A percentile compares a stretch with the other conserved stretches of the same genome.
Evolutionary conservation across 192 early-diverging fungal species (phyloP).

Genomic region (Radiomyces spectabilis): DNA sequence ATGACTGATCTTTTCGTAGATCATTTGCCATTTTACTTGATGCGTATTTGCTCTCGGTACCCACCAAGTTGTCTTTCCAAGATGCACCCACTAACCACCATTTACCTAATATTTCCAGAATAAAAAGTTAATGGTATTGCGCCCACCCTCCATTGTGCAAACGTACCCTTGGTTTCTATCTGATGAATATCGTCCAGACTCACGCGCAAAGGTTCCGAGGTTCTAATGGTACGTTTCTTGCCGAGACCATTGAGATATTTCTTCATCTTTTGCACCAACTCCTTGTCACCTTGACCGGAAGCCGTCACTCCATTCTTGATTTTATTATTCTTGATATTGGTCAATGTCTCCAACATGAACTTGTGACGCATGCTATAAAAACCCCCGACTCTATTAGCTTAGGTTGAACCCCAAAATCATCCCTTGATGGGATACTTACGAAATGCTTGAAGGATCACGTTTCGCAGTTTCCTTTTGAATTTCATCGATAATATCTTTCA

Average conservation of each 20-base stretch:
- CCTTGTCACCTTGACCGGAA: conserved; percentile 44
- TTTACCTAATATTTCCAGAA: conserved; percentile 42
- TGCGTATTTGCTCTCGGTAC: conserved; percentile 33
- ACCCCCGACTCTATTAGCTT: conserved; percentile 27
- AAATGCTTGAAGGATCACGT: conserved; percentile 26
- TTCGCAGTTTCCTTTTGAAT: conserved; percentile 50
- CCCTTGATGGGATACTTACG: conserved; percentile 20
- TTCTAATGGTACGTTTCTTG: conserved; percentile 43
- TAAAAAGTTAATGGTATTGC: not conserved
- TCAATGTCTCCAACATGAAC: conserved; percentile 95
- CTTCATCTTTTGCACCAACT: conserved; percentile 66
- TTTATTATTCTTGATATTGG: conserved; percentile 89
- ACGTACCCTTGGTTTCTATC: conserved; percentile 66
- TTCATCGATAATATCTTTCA: conserved; percentile 85
- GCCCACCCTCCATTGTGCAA: not conserved
- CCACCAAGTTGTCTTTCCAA: conserved; percentile 74
- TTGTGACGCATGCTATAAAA: conserved; percentile 55
- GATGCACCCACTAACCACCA: conserved; percentile 98
- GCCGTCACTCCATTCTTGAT: conserved; percentile 48
- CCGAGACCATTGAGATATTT: conserved; percentile 66
- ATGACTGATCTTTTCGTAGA: conserved; percentile 29
- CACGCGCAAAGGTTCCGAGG: conserved; percentile 75
- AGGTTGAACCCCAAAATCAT: conserved; percentile 18
- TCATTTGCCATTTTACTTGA: conserved; percentile 28
- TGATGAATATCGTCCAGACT: conserved; percentile 78